These are phyloP conservation scores for Selenicereus undatus DNA, from an alignment of 148 eudicot genomes.

Conservation along the genomic window DNA sequence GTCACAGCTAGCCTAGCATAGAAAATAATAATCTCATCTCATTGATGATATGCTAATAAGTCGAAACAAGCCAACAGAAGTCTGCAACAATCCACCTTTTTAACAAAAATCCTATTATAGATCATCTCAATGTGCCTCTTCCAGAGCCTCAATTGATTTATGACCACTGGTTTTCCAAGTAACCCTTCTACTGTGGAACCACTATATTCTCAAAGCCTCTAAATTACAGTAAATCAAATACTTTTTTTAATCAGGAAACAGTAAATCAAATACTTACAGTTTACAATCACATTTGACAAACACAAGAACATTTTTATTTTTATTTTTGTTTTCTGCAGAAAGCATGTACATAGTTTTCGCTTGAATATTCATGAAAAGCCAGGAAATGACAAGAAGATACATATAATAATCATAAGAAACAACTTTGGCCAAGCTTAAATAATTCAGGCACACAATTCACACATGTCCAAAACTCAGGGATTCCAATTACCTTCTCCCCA, in stretches of 20 bases:
- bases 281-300: not conserved
- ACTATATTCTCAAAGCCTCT: not conserved
- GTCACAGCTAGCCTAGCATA: no score
- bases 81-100: no score
- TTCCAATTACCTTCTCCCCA: slow-evolving; percentile 84
- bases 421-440: not conserved
- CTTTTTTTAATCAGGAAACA: not conserved
- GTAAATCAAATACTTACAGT: not conserved
- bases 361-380: not conserved
- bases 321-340: not conserved
- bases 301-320: not conserved
- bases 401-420: not conserved
- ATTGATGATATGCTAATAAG: no score
- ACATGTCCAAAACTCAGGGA: not conserved
- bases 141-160: no score
- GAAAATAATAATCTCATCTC: no score
- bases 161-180: not conserved
- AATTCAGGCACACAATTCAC: not conserved
- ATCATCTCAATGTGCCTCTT: no score
- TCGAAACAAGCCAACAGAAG: no score
- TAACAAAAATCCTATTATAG: no score
- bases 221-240: not conserved
- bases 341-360: not conserved
- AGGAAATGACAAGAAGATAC: not conserved
- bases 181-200: not conserved